A percentile compares a stretch with the other conserved stretches of the same genome.
These are phyloP conservation scores for Fusarium nelsonii DNA, from an alignment of 2,329 filamentous ascomycete genomes.

Conservation along the genomic window DNA sequence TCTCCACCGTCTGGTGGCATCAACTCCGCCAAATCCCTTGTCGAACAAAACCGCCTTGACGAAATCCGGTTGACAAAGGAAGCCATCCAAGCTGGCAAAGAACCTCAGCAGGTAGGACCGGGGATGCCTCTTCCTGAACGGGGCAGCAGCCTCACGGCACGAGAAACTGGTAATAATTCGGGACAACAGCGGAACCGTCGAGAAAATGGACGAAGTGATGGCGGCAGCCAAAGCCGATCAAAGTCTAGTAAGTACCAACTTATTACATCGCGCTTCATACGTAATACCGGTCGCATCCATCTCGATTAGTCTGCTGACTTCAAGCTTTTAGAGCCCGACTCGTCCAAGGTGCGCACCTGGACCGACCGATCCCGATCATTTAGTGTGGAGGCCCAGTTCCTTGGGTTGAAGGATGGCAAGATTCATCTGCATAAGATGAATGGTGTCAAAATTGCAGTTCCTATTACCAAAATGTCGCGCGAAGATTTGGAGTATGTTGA, in stretches of 20 bases:
- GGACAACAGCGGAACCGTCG: slow-evolving; percentile 77
- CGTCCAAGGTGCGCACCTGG: slow-evolving; percentile 88
- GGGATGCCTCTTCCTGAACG: slow-evolving; percentile 81
- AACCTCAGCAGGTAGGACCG: slow-evolving; percentile 75
- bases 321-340: slow-evolving; percentile 76
- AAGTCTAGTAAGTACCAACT: slow-evolving; percentile 75
- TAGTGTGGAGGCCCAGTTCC: slow-evolving; percentile 96
- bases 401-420: slow-evolving; percentile 93
- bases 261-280: neutral
- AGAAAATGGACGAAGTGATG: slow-evolving; percentile 73
- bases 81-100: slow-evolving; percentile 74
- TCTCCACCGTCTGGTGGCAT: slow-evolving; percentile 64
- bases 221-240: slow-evolving; percentile 64
- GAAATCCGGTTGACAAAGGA: slow-evolving; percentile 88
- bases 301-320: slow-evolving; percentile 23
- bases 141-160: slow-evolving; percentile 80
- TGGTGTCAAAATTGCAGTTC: slow-evolving; percentile 97
- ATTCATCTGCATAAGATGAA: slow-evolving; percentile 98
- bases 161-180: slow-evolving; percentile 74
- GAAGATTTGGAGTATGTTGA: slow-evolving; percentile 97
- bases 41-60: slow-evolving; percentile 83
- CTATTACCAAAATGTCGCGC: slow-evolving; percentile 93
- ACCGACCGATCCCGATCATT: slow-evolving; percentile 96
- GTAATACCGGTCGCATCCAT: neutral
- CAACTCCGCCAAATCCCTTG: slow-evolving; percentile 68